phyloP scores from a whole-genome alignment of 345 rosid species.

The Ricinus communis region DNA sequence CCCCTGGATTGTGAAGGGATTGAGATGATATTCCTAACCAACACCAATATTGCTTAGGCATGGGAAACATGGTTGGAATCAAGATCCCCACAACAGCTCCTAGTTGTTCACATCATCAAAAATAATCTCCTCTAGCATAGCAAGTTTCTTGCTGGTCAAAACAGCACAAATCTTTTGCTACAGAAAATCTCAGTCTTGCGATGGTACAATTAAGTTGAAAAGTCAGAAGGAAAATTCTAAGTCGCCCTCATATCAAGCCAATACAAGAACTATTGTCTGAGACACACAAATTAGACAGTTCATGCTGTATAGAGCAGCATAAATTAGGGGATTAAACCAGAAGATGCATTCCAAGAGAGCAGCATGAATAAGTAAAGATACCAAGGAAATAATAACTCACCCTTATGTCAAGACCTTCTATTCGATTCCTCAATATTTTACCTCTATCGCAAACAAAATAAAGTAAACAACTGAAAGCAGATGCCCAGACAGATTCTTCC shows the following conservation, averaged over 20 bases:
- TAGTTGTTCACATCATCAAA: neutral
- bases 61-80: neutral
- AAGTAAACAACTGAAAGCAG: constrained; percentile 93
- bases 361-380: neutral
- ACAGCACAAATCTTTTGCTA: neutral
- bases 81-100: neutral
- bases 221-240: neutral
- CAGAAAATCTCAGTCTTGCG: neutral
- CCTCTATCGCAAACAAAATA: constrained; percentile 94
- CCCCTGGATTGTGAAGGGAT: neutral
- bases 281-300: neutral
- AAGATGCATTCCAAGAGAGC: neutral
- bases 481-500: constrained; percentile 95
- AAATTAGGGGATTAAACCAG: neutral
- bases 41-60: neutral
- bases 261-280: neutral
- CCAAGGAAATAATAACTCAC: constrained; percentile 45
- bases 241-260: neutral
- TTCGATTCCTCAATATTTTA: constrained; percentile 66
- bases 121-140: neutral
- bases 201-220: neutral
- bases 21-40: neutral
- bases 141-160: neutral
- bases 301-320: neutral
- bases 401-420: constrained; percentile 98